Evolutionary conservation across 1,139 yeast species (phyloP).

Genomic region (Debaryomyces sp.): DNA sequence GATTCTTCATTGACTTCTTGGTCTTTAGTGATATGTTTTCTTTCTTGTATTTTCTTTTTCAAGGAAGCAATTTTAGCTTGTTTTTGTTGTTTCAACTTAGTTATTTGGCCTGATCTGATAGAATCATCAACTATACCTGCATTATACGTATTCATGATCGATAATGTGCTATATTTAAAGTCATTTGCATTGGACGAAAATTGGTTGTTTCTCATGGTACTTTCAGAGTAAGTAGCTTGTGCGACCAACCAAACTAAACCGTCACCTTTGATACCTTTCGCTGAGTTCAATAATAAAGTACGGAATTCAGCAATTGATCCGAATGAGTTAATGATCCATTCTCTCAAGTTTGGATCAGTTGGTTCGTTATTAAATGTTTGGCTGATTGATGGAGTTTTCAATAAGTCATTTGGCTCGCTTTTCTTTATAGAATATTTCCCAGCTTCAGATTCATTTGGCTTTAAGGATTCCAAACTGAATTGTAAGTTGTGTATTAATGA

Average conservation of each 20-base stretch:
- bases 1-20: conserved; percentile 14
- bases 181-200: conserved; percentile 23
- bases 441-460: conserved; percentile 25
- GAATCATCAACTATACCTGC: conserved; percentile 67
- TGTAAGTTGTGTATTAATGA: conserved; percentile 60
- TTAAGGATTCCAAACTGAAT: conserved; percentile 60
- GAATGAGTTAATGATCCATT: conserved; percentile 57
- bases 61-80: conserved; percentile 34
- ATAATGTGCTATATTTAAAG: conserved; percentile 48
- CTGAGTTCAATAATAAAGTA: conserved; percentile 62
- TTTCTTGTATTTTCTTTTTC: conserved; percentile 19
- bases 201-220: conserved; percentile 23
- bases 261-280: conserved; percentile 68
- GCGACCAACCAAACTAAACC: conserved; percentile 79
- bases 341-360: conserved; percentile 34
- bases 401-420: conserved; percentile 34
- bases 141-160: conserved; percentile 75
- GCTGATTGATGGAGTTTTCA: conserved; percentile 43
- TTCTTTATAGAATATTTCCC: conserved; percentile 15
- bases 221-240: conserved; percentile 44
- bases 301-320: conserved; percentile 72
- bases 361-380: conserved; percentile 38
- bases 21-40: conserved; percentile 14
- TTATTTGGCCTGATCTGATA: conserved; percentile 53
- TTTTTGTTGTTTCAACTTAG: conserved; percentile 38